Evolutionary conservation across 2,329 filamentous ascomycete species (phyloP), one percentile per base, ranked within the genome.

Genomic region (Fusarium azukiicola): DNA sequence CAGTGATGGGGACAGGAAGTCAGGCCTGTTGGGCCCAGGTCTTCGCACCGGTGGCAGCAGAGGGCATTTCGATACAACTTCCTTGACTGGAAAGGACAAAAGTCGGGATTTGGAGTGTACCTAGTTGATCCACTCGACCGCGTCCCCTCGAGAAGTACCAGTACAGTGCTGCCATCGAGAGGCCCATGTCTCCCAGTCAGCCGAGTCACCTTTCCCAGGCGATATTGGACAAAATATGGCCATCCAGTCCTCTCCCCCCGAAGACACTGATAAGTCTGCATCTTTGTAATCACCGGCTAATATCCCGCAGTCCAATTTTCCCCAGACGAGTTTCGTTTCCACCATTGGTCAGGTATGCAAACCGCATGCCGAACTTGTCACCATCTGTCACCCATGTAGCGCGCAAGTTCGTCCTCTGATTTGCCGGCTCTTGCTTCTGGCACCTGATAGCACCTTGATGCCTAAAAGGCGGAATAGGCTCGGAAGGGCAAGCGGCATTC

Each of bases 311-410:
- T 42, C 42, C 23, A 19, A 72, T 56, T 78, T 67, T 79, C 74
- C 77, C 74, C 67, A 64, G 68, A 67, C 23, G 72, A 44, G 9
- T 69, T 46, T 44, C 54, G 40, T 52, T 47, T 42, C 49, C 44
- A 38, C 44, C 44, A 77, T 79, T 79, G 66, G 77, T 23, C 56
- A 42, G 23, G 38, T 42, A 14, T 47, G 38, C 23, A 14, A 58
- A n/a, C 76, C 76, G 71, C 77, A 79, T 79, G 50, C 49, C 21
- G 36, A 27, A 56, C 58, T 79, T 40, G 76, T 79, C 76, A 79
- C 71, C 77, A 79, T 40, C 56, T 64, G 49, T 67, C 64, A 72
- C 49, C 52, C 27, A 69, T 23, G 14, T 49, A 67, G 52, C 52
- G 19, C 42, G 8, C n/a, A 23, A 36, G 32, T 42, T 54, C 19